Percentiles rank a stretch among this genome's conserved stretches.
Conservation (phyloP, 177 flowering plant species). For the Vitis hybrid region DNA sequence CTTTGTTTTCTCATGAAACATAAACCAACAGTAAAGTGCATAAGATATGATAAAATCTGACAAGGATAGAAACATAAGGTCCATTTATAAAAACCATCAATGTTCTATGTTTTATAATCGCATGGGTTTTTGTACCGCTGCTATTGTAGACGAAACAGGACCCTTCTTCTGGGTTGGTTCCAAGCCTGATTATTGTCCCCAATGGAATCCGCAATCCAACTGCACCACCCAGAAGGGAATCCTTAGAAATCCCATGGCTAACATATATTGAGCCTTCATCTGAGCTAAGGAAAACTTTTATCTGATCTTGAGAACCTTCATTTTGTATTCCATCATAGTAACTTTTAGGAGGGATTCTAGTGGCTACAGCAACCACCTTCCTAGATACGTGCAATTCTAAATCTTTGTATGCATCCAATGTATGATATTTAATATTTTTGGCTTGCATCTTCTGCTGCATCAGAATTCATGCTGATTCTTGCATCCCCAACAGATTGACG, state of each 20-base stretch:
- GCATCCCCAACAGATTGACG: constrained; percentile 22
- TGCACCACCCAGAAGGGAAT: constrained; percentile 18
- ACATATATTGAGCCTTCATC: constrained; percentile 22
- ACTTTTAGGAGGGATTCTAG: constrained; percentile 68
- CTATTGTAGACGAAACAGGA: constrained; percentile 68
- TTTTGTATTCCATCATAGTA: constrained; percentile 24
- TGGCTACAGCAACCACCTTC: constrained; percentile 68
- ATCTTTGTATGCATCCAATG: constrained; percentile 70
- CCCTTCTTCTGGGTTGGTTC: constrained; percentile 76
- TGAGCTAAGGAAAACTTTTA: constrained; percentile 65
- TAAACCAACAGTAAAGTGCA: too few species aligned
- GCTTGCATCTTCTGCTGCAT: constrained; percentile 19
- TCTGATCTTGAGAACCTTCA: constrained; percentile 60
- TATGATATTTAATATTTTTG: constrained; percentile 7
- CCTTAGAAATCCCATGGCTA: constrained; percentile 7
- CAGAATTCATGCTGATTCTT: constrained; percentile 15
- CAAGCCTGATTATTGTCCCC: constrained; percentile 73
- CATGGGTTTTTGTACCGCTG: constrained; percentile 73
- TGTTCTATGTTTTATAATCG: constrained; percentile 83
- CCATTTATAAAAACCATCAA: constrained; percentile 63
- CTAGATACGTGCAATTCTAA: constrained; percentile 76
- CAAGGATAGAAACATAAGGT: constrained; percentile 7
- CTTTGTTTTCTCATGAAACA: too few species aligned
- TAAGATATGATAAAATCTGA: background rate
- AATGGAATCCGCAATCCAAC: constrained; percentile 44